phyloP scores from a whole-genome alignment of 176 grass and related monocot genomes.

The Oryza longistaminata region DNA sequence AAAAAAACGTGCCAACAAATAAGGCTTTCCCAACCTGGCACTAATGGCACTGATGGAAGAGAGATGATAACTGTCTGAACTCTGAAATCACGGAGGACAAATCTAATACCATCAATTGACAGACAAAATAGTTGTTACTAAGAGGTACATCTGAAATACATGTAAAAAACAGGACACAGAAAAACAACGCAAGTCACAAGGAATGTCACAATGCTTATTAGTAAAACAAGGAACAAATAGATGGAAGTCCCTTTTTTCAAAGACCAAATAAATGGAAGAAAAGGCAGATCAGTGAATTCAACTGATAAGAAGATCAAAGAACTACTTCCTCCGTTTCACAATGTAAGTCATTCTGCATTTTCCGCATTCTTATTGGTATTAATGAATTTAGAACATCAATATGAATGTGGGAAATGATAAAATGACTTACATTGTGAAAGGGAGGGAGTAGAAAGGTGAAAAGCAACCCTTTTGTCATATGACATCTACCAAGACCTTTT shows the following conservation, averaged over 20 bases:
- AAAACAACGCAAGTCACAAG: background rate
- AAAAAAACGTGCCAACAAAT: background rate
- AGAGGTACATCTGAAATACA: background rate
- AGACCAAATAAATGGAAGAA: constrained; percentile 10
- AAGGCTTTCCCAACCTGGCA: background rate
- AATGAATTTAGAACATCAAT: no score
- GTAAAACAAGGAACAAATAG: background rate
- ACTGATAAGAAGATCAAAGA: background rate
- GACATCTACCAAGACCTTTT: background rate
- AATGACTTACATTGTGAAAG: no score
- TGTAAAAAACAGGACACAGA: background rate
- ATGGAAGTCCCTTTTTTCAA: background rate
- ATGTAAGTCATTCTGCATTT: no score
- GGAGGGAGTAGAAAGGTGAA: background rate
- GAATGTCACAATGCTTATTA: background rate
- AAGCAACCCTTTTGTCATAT: background rate
- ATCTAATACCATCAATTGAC: background rate
- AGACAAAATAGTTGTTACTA: background rate
- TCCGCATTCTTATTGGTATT: no score
- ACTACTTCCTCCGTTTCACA: no score
- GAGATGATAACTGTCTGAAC: background rate
- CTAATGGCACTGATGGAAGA: background rate
- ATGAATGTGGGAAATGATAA: no score
- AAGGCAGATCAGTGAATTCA: background rate
- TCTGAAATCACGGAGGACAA: background rate